A percentile compares a stretch with the other conserved stretches of the same genome.
Conservation (phyloP, 306 rosid species). For the Quercus glauca region DNA sequence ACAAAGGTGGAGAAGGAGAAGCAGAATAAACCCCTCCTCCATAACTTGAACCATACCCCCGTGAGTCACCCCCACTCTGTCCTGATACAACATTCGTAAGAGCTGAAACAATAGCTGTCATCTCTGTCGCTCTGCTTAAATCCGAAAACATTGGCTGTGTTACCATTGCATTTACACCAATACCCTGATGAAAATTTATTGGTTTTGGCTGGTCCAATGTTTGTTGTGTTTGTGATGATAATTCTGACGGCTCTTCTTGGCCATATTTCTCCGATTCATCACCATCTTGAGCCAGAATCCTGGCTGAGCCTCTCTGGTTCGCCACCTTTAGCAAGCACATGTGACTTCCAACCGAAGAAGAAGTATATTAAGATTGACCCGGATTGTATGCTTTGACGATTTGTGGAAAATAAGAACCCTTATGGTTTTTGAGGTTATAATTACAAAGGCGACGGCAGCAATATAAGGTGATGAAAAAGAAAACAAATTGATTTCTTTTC, state of each 20-base stretch:
- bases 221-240: background rate
- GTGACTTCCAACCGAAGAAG: background rate
- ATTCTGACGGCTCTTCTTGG: background rate
- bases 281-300: slow-evolving; percentile 19
- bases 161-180: slow-evolving; percentile 13
- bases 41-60: slow-evolving; percentile 36
- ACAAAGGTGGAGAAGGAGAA: slow-evolving; percentile 25
- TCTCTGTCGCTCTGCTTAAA: slow-evolving; percentile 37
- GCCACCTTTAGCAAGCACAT: slow-evolving; percentile 57
- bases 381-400: slow-evolving; percentile 11
- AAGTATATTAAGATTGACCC: background rate
- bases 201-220: background rate
- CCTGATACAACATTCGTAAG: slow-evolving; percentile 64
- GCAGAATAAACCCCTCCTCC: slow-evolving; percentile 24
- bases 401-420: background rate
- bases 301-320: slow-evolving; percentile 39
- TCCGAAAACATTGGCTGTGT: slow-evolving; percentile 29
- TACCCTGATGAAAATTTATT: slow-evolving; percentile 7
- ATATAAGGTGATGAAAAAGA: background rate
- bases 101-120: slow-evolving; percentile 65
- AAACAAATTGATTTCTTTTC: too few species aligned
- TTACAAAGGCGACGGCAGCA: background rate
- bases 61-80: slow-evolving; percentile 17
- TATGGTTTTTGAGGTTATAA: background rate
- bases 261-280: slow-evolving; percentile 1